Conservation (phyloP, 129 eudicot genomes). For the Flaveria brownii region DNA sequence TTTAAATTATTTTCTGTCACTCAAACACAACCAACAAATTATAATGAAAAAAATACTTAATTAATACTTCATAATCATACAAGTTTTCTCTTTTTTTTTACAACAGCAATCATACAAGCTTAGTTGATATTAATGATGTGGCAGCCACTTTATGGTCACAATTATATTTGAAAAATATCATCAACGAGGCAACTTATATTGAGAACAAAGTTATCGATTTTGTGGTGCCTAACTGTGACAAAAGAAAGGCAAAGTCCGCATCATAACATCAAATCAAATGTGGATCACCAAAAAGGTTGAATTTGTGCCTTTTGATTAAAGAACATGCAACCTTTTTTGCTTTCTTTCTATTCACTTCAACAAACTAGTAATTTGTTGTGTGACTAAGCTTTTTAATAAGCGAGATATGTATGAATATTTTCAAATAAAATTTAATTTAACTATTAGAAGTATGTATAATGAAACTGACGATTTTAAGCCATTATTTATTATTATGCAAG, state of each 20-base stretch:
- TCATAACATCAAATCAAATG: constrained; percentile 29
- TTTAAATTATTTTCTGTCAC: background rate
- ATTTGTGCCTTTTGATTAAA: constrained; percentile 20
- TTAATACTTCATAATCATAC: background rate
- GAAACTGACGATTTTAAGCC: too few species aligned
- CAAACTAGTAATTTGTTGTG: background rate
- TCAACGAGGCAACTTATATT: constrained; percentile 10
- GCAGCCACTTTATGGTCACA: background rate
- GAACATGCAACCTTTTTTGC: constrained; percentile 21
- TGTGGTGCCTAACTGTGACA: constrained; percentile 12
- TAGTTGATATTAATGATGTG: background rate
- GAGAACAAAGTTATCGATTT: constrained; percentile 20
- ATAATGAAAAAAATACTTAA: background rate
- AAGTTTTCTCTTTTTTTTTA: background rate
- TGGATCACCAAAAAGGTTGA: constrained; percentile 28
- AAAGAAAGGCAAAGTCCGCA: constrained; percentile 31
- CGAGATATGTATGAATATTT: too few species aligned
- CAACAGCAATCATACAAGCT: background rate
- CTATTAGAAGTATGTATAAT: background rate
- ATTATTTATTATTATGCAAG: too few species aligned
- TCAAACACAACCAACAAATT: background rate
- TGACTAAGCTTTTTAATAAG: too few species aligned
- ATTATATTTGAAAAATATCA: background rate
- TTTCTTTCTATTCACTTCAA: constrained; percentile 9
- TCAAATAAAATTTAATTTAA: background rate